phyloP scores from a whole-genome alignment of 352 stramenopile genomes.

The Phytopythium litorale region DNA sequence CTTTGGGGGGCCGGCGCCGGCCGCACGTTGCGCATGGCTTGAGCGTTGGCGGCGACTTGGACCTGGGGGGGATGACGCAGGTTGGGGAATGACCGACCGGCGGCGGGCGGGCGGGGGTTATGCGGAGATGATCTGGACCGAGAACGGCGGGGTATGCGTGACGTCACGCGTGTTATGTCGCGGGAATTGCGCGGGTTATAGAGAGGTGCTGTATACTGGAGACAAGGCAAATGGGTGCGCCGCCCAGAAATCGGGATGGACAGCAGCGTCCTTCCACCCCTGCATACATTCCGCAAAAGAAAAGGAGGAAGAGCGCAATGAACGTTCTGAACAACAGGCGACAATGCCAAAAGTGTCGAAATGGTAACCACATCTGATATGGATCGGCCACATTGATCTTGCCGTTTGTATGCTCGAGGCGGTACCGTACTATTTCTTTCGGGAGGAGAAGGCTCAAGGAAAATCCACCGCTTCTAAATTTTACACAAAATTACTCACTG shows the following conservation, averaged over 20 bases:
- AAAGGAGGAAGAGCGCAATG: no score
- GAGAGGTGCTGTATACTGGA: no score
- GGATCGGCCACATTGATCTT: neutral
- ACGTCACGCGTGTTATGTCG: no score
- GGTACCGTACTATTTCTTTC: neutral
- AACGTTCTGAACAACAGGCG: no score
- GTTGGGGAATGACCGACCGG: neutral
- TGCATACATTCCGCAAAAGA: no score
- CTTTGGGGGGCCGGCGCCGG: neutral
- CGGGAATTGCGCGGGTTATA: no score
- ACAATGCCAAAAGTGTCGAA: neutral
- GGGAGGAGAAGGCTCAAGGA: neutral
- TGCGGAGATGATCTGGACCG: neutral
- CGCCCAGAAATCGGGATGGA: no score
- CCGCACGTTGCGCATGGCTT: constrained; percentile 5
- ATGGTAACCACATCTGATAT: neutral
- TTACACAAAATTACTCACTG: neutral
- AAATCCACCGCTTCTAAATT: neutral
- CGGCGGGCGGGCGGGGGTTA: neutral
- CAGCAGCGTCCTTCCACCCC: no score
- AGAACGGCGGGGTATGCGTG: no score
- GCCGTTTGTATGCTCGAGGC: neutral
- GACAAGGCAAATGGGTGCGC: no score
- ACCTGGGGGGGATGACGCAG: neutral
- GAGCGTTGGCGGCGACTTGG: neutral